Base-by-base conservation (phyloP, 2,329 filamentous ascomycete species). In the Colletotrichum cuscutae region DNA sequence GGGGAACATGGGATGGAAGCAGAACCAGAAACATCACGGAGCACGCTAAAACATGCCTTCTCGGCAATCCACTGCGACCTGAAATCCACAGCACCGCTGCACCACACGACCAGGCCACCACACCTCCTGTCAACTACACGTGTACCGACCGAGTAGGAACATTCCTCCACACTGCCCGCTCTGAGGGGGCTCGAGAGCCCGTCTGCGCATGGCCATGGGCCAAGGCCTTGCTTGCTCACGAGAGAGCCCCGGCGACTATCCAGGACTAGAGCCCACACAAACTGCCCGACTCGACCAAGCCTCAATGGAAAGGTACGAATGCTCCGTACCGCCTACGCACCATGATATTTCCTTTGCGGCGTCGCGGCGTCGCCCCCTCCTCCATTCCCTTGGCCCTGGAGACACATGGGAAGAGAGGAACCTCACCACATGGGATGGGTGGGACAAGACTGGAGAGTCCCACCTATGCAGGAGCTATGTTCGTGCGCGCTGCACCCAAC, bases 41-140 rank as follows among this genome's bases (percentile, higher is more conserved):
- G 70, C 56, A 49, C 66, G 66, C 70, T 72, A 72, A 72, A 72
- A 72, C 70, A 72, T 54, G n/a, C 60, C 32, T 58, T 56, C 60
- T 72, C 54, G 54, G 60, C 60, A 65, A 72, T 59, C 69, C 69
- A 69, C 58, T 69, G 32, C 30, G 42, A 69, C 69, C 59, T 69
- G 65, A 69, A 64, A 64, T 72, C 65, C 65, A 42, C 37, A 32
- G 32, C 32, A 32, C 32, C 32, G 32, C 32, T 11, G 32, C 32
- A 32, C 32, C 32, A 32, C 11, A 42, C 13, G 37, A 42, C 37
- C 37, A 42, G 37, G 37, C 13, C 13, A 70, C 70, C 28, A 22
- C 32, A 37, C n/a, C 42, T 70, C 53, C 60, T 70, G 32, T 68
- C 65, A 69, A 56, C n/a, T 24, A 32, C 32, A 32, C 32, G 32